phyloP scores from a whole-genome alignment of 2,329 filamentous ascomycete species.

The Talaromyces pinophilus region DNA sequence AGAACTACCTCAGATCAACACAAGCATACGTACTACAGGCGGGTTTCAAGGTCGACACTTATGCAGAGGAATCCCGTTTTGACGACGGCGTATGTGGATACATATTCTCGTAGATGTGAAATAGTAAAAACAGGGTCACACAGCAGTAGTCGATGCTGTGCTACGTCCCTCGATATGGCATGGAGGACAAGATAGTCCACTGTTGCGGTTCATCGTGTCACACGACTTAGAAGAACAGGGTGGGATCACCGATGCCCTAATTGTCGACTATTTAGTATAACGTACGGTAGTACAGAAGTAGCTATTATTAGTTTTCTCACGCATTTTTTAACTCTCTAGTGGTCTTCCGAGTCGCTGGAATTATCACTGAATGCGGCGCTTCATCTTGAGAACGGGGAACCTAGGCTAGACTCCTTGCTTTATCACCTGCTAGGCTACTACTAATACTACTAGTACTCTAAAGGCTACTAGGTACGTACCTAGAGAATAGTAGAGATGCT shows the following conservation, averaged over 20 bases:
- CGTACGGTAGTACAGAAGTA: background rate
- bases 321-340: background rate
- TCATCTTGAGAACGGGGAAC: background rate
- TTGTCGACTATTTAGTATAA: background rate
- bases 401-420: background rate
- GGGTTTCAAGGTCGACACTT: background rate
- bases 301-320: conserved; percentile 5
- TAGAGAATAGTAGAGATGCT: too few species aligned
- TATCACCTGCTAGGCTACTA: background rate
- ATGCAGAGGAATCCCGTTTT: background rate
- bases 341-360: background rate
- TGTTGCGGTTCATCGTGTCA: background rate
- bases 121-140: background rate
- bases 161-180: background rate
- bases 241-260: background rate
- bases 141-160: background rate
- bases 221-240: background rate
- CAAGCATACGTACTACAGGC: background rate
- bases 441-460: background rate
- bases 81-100: background rate
- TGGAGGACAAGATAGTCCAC: background rate
- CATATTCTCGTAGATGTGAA: background rate
- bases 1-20: background rate
- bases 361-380: background rate
- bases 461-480: background rate